Evolutionary conservation across 768 basidiomycete species (phyloP), one percentile per base, ranked within the genome.

Genomic region (Gautieria morchelliformis): DNA sequence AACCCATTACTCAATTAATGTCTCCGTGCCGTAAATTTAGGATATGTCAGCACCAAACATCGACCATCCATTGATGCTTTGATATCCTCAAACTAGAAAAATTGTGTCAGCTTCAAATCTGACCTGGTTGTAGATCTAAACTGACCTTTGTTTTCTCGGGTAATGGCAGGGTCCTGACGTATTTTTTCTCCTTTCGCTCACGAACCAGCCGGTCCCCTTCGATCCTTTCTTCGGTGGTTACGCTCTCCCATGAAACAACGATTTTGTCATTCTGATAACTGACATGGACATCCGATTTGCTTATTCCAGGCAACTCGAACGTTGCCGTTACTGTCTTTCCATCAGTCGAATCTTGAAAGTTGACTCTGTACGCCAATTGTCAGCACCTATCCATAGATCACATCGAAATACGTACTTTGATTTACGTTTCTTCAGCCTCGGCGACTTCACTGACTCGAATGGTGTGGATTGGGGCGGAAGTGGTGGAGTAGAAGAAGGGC

Each of bases 261-360:
- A 89, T 71, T 46, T 79, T 72, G 61, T 78, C 70, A 53, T 77
- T 75, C 53, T 85, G 84, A 62, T 80, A 89, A 65, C 81, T 87
- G 64, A 89, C 82, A 61, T 89, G 86, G 56, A 87, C 79, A 59
- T 89, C 81, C 58, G 87, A 78, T 66, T 87, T 89, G 64, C 74
- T 75, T 44, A 89, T 79, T 30, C 85, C 83, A 3, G 77, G 76
- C 63, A 89, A 71, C 59, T 87, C 84, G 66, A 88, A 87, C 51
- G 79, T 85, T 22, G 83, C 84, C 22, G 82, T 82, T 58, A 76
- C 76, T 45, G 68, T 80, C 64, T 78, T 78, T 52, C 86, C 85
- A 61, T 86, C 87, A 53, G 75, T 74, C 22, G 86, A 85, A 71
- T 87, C 85, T 62, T 79, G 82, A 66, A 86, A 80, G 62, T 78